Base-by-base conservation (phyloP, 2,329 filamentous ascomycete species). In the Hypoxylon sp. region DNA sequence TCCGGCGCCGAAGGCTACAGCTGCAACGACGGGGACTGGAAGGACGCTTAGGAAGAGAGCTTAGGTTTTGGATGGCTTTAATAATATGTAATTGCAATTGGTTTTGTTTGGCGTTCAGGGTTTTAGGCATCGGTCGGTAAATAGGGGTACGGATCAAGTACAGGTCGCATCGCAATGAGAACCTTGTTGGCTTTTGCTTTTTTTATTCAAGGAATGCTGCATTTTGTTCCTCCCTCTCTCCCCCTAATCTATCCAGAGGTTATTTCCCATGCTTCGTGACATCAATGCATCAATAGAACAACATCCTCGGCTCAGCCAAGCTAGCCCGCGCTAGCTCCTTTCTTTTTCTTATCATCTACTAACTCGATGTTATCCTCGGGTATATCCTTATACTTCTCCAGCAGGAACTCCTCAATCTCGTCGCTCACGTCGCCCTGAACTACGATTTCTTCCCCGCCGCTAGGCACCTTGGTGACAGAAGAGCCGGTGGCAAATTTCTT, bases 401-500 rank as follows among this genome's bases (percentile, higher is more conserved):
- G 79, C 77, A 99, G 82, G 83, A 95, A 98, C 79, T 98, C 96
- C 77, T 93, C 88, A 71, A 99, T 91, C 82, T 99, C 96, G 76
- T 96, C 93, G 80, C 94, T 97, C 70, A 99, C 90, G 82, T 99
- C 96, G 35, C 96, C 96, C 83, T 99, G 96, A 19, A 99, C 94
- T 3, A 97, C 97, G 79, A 99, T 98, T 83, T 98, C 96, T 82
- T 99, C 96, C 17, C 92, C 92, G 22, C 93, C 94, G 61, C 90
- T 90, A 0, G 94, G 88, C 1, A 92, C 88, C 83, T 98, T 97
- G 8, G 95, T 98, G 48, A 99, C 96, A 48, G 91, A 94, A 14
- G 91, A 92, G 0, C 96, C 96, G 9, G 96, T 98, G 31, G 96
- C 96, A 78, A 99, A 98, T 83, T 98, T 98, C 88, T 98, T 99